phyloP scores from a whole-genome alignment of 2,329 filamentous ascomycete genomes.

The Teratosphaeria pseudoeucalypti region DNA sequence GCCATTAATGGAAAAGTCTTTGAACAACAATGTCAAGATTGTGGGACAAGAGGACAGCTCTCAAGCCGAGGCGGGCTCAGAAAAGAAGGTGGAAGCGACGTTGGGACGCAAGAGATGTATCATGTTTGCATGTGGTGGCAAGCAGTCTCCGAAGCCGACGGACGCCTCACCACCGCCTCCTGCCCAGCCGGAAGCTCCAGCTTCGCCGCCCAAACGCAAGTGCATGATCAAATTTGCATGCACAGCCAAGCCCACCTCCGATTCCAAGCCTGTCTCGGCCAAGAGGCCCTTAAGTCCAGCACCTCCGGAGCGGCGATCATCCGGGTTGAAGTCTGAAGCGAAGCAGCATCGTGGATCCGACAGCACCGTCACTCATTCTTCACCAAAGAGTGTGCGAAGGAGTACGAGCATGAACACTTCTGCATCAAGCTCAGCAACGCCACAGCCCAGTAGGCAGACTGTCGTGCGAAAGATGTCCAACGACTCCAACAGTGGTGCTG shows the following conservation, averaged over 20 bases:
- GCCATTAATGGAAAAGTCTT: constrained; percentile 28
- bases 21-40: constrained; percentile 28
- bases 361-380: constrained; percentile 40
- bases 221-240: constrained; percentile 68
- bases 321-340: constrained; percentile 1
- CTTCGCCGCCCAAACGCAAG: constrained; percentile 40
- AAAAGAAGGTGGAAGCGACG: constrained; percentile 51
- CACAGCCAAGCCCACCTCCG: constrained; percentile 40
- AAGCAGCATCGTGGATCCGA: constrained; percentile 39
- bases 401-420: constrained; percentile 13
- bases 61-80: constrained; percentile 24
- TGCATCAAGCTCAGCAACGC: constrained; percentile 4
- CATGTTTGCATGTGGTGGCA: constrained; percentile 75
- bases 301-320: constrained; percentile 21
- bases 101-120: constrained; percentile 78
- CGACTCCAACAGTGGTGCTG: constrained; percentile 27
- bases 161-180: constrained; percentile 20
- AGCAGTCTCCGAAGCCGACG: constrained; percentile 40
- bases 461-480: constrained; percentile 21
- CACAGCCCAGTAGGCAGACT: constrained; percentile 14
- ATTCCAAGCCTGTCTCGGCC: constrained; percentile 22
- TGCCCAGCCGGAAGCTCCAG: constrained; percentile 7
- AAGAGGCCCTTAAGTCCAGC: constrained; percentile 32
- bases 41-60: constrained; percentile 25
- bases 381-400: constrained; percentile 35